Evolutionary conservation across 176 grass and related monocot genomes (phyloP).

Genomic region (Melocanna baccifera): DNA sequence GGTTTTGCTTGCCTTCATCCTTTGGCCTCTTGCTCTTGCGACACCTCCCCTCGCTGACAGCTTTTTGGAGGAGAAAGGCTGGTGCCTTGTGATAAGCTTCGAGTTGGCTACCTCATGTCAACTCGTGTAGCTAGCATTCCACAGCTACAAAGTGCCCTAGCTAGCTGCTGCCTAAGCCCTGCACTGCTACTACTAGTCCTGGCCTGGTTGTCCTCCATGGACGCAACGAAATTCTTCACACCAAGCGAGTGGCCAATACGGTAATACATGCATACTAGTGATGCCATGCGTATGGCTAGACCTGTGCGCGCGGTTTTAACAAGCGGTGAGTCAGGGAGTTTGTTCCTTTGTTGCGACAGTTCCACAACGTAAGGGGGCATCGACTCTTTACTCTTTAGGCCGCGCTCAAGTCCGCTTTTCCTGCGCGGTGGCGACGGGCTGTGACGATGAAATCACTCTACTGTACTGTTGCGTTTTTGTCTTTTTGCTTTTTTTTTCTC

Average conservation of each 20-base stretch:
- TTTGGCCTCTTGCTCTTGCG: background rate
- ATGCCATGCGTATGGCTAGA: background rate
- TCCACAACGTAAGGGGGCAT: too few species aligned
- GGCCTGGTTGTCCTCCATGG: slow-evolving; percentile 10
- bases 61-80: slow-evolving; percentile 22
- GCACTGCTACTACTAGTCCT: background rate
- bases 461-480: too few species aligned
- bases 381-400: too few species aligned
- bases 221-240: background rate
- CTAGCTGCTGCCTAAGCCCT: background rate
- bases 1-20: background rate
- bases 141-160: slow-evolving; percentile 15
- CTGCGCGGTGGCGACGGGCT: too few species aligned
- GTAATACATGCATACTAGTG: background rate
- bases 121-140: slow-evolving; percentile 15
- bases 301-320: background rate
- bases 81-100: slow-evolving; percentile 23
- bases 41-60: background rate
- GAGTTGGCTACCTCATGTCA: slow-evolving; percentile 60
- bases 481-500: too few species aligned
- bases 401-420: too few species aligned
- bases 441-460: too few species aligned
- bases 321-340: background rate
- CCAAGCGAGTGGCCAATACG: background rate
- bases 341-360: background rate